Base-by-base conservation (phyloP, 2,329 filamentous ascomycete genomes). In the Zasmidium cellare region DNA sequence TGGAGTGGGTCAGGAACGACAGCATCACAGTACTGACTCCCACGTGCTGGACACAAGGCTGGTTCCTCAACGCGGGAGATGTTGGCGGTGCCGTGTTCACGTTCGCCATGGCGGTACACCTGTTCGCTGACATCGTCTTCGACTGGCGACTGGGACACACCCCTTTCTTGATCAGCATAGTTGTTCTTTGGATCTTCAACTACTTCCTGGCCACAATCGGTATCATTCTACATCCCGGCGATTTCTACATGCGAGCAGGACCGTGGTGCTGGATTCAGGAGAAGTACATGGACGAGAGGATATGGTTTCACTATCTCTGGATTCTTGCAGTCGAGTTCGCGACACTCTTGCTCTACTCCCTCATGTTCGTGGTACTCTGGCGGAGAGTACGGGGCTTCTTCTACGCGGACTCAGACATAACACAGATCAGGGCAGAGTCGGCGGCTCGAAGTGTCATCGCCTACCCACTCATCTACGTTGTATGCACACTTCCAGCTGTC, bases 261-360 rank as follows among this genome's bases (percentile, higher is more conserved):
- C 80, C 84, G 14, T 89, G 87, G 84, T 88, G 85, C 70, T 88
- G 85, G 86, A 81, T 88, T 61, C 83, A 83, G 60, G 73, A 77
- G 9, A 72, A 79, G 18, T 83, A 83, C 63, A 75, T 79, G 45
- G 69, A 75, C 2, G 76, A 86, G 7, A 83, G 86, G 45, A 75
- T 88, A 0, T 79, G 80, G 64, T 78, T 85, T 0, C 85, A 88
- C 65, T 88, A 88, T 59, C 72, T 87, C 24, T 88, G 83, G 82
- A 85, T 88, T 55, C 86, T 83, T 61, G 66, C 80, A 18, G 76
- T 77, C 53, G 76, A 83, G 61, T 80, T 82, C 60, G 77, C 78
- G 9, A 80, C 77, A 19, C 71, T 83, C 1, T 54, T 80, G 31
- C 72, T 82, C 53, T 84, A 84, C 69, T 71, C 72, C 2, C 53